Conservation (phyloP, 495 filamentous ascomycete species). For the Penicillium alfredii region DNA sequence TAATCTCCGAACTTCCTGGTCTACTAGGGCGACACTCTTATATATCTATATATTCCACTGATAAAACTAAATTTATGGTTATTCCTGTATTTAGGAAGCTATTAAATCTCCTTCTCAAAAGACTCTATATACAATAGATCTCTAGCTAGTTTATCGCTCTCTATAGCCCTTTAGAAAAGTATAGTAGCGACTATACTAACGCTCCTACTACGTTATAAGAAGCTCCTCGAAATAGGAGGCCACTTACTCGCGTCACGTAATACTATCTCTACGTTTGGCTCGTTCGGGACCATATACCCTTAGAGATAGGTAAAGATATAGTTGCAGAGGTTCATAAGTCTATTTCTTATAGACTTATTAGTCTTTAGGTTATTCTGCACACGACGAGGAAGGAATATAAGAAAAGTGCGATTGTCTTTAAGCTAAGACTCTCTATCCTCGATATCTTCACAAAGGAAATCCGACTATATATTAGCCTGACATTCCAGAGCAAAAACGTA, state of each 20-base stretch:
- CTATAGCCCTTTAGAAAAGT: constrained; percentile 12
- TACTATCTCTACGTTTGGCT: constrained; percentile 3
- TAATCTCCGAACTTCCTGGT: too few species aligned
- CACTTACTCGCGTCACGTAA: constrained; percentile 7
- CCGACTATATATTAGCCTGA: too few species aligned
- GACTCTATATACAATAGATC: constrained; percentile 6
- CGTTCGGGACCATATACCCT: constrained; percentile 5
- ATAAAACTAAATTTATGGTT: constrained; percentile 24
- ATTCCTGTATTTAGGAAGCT: constrained; percentile 15
- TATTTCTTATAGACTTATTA: constrained; percentile 12
- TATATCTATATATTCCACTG: constrained; percentile 10
- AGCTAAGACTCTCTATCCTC: too few species aligned
- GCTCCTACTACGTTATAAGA: constrained; percentile 10
- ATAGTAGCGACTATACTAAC: constrained; percentile 6
- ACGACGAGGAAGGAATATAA: too few species aligned
- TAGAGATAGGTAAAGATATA: constrained; percentile 7
- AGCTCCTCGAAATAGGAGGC: constrained; percentile 9
- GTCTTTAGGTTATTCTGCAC: constrained; percentile 2
- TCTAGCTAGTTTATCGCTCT: constrained; percentile 15
- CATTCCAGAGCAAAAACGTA: too few species aligned
- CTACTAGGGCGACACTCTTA: background rate
- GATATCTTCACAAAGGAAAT: too few species aligned
- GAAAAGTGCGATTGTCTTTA: too few species aligned
- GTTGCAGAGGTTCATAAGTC: constrained; percentile 10
- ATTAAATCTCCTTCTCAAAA: constrained; percentile 11